Evolutionary conservation across 441 rosid species (phyloP).

Genomic region (Theobroma grandiflorum): DNA sequence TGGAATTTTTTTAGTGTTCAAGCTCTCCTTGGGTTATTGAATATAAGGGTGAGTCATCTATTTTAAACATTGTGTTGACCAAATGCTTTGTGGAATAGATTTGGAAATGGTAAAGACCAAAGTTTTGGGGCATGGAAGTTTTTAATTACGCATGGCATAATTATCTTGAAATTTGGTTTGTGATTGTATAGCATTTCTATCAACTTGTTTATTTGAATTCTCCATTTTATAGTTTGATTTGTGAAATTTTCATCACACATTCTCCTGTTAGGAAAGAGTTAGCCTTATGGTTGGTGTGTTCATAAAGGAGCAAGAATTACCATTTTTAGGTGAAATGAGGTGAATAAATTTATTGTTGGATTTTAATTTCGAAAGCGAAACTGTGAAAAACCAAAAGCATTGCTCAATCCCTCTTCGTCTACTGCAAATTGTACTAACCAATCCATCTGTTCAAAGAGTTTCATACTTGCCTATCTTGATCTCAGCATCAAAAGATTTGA

Average conservation of each 20-base stretch:
- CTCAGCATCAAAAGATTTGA: too few species aligned
- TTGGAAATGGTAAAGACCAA: not conserved
- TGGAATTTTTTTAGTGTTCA: not conserved
- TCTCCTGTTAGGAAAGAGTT: too few species aligned
- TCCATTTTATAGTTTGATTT: too few species aligned
- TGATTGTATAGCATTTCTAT: not conserved
- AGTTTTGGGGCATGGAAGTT: not conserved
- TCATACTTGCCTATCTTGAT: too few species aligned
- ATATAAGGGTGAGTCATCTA: not conserved
- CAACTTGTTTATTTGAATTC: not conserved
- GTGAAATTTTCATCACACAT: too few species aligned
- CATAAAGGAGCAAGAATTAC: not conserved
- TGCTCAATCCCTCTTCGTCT: not conserved
- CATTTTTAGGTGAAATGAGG: too few species aligned
- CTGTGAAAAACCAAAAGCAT: not conserved
- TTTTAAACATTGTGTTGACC: not conserved
- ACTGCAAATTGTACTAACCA: not conserved
- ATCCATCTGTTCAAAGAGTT: too few species aligned
- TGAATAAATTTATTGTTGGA: too few species aligned
- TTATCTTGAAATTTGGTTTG: not conserved
- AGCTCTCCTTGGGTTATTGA: not conserved
- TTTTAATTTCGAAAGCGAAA: not conserved
- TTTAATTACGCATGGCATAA: not conserved
- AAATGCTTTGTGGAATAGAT: conserved; percentile 5
- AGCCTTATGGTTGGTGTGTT: not conserved